A percentile compares a stretch with the other conserved stretches of the same genome.
These are phyloP conservation scores for Isoetes taiwanensis DNA, from an alignment of 75 land plant genomes.

Conservation along the genomic window DNA sequence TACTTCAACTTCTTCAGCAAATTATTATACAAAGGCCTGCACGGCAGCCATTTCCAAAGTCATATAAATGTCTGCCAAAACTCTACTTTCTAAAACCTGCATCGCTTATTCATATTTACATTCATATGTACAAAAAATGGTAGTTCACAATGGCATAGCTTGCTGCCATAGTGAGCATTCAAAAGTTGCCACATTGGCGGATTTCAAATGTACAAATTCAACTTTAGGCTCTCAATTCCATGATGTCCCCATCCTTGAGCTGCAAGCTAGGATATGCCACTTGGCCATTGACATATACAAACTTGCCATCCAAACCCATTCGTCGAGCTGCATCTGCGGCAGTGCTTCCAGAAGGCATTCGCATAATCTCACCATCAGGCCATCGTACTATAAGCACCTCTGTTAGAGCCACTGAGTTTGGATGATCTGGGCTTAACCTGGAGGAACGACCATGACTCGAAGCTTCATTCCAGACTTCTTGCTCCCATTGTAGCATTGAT, in stretches of 20 bases:
- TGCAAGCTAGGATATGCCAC: conserved; percentile 46
- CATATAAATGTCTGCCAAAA: too few relatives aligned
- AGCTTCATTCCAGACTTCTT: conserved; percentile 47
- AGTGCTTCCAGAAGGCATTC: conserved; percentile 81
- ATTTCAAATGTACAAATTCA: too few relatives aligned
- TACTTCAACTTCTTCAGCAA: too few relatives aligned
- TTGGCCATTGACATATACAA: conserved; percentile 71
- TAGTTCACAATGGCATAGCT: too few relatives aligned
- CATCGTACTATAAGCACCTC: conserved; percentile 84
- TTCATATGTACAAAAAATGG: too few relatives aligned
- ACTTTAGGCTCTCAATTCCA: conserved; percentile 23
- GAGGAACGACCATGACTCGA: conserved; percentile 20
- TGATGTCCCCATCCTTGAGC: conserved; percentile 83
- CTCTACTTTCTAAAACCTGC: too few relatives aligned
- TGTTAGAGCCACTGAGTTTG: conserved; percentile 26
- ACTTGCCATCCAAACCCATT: conserved; percentile 57
- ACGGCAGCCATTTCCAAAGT: too few relatives aligned
- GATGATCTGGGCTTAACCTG: conserved; percentile 5
- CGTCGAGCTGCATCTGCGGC: conserved; percentile 82
- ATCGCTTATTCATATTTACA: too few relatives aligned
- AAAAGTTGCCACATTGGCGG: too few relatives aligned
- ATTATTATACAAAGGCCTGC: too few relatives aligned
- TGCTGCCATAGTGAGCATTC: too few relatives aligned
- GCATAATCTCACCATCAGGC: conserved; percentile 92
- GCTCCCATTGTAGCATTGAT: conserved; percentile 95